phyloP scores from a whole-genome alignment of 2,329 filamentous ascomycete genomes.

The Fusarium aywerte region DNA sequence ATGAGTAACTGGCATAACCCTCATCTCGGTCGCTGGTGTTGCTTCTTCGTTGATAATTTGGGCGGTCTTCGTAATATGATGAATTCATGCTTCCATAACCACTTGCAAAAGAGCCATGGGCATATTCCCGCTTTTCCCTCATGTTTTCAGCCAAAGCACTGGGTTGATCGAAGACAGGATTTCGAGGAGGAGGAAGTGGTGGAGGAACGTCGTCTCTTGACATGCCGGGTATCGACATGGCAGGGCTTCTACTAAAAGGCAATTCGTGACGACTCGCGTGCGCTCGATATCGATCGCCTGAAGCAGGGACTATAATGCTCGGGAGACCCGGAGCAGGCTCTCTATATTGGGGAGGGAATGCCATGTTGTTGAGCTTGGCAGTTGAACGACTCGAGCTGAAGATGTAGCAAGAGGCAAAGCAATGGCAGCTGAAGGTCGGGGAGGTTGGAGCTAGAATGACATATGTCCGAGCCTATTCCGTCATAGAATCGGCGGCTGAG shows the following conservation, averaged over 20 bases:
- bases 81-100: conserved; percentile 56
- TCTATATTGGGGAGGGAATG: conserved; percentile 52
- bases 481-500: conserved; percentile 41
- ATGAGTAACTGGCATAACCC: conserved; percentile 58
- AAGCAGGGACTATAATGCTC: conserved; percentile 51
- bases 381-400: conserved; percentile 42
- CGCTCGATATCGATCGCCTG: conserved; percentile 46
- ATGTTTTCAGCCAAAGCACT: conserved; percentile 46
- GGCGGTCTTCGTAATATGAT: conserved; percentile 50
- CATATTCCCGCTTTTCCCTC: conserved; percentile 46
- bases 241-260: conserved; percentile 51
- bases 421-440: conserved; percentile 42
- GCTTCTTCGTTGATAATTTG: conserved; percentile 50
- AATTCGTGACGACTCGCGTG: conserved; percentile 47
- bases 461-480: conserved; percentile 39
- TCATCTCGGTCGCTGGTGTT: conserved; percentile 52
- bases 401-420: conserved; percentile 42
- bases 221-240: conserved; percentile 58
- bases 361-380: conserved; percentile 48
- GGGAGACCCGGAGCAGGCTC: conserved; percentile 51
- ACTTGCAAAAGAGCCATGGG: conserved; percentile 50
- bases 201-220: conserved; percentile 54
- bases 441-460: conserved; percentile 41
- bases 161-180: conserved; percentile 51
- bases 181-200: conserved; percentile 59